phyloP scores from a whole-genome alignment of 2,329 filamentous ascomycete genomes.

The Clonostachys byssicola region DNA sequence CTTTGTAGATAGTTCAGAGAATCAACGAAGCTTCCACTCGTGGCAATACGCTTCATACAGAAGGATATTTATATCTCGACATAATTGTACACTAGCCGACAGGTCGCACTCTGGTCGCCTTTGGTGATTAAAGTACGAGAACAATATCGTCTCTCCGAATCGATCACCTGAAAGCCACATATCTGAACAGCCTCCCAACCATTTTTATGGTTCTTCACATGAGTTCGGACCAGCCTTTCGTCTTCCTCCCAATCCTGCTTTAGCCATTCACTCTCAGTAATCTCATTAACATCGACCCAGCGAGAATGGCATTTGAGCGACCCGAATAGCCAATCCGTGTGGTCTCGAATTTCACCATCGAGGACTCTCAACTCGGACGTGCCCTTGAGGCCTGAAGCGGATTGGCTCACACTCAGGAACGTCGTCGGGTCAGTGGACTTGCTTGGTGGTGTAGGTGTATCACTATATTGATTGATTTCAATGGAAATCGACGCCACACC shows the following conservation, averaged over 20 bases:
- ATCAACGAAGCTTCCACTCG: too few species aligned
- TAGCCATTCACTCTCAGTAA: constrained; percentile 49
- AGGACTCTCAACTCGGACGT: constrained; percentile 52
- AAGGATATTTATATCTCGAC: constrained; percentile 4
- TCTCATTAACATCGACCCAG: constrained; percentile 40
- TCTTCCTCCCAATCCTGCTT: constrained; percentile 58
- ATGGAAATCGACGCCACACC: constrained; percentile 65
- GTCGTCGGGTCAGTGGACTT: constrained; percentile 33
- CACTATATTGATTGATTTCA: constrained; percentile 50
- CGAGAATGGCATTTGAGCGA: constrained; percentile 56
- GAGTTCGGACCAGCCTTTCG: constrained; percentile 57
- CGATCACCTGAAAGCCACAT: constrained; percentile 55
- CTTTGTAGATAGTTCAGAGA: too few species aligned
- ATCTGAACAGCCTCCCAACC: constrained; percentile 54
- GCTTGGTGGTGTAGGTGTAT: constrained; percentile 32
- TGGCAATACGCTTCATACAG: too few species aligned
- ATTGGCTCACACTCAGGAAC: constrained; percentile 71
- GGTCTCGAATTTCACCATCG: constrained; percentile 51
- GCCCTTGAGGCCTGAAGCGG: constrained; percentile 66
- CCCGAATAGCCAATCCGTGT: constrained; percentile 79
- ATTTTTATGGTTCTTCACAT: constrained; percentile 46
- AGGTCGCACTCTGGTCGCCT: constrained; percentile 38
- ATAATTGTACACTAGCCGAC: constrained; percentile 55
- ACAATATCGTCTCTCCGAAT: constrained; percentile 47
- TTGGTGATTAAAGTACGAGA: constrained; percentile 51